These are phyloP conservation scores for Neoboletus subvelutipes DNA, from an alignment of 768 basidiomycete species.

Conservation along the genomic window DNA sequence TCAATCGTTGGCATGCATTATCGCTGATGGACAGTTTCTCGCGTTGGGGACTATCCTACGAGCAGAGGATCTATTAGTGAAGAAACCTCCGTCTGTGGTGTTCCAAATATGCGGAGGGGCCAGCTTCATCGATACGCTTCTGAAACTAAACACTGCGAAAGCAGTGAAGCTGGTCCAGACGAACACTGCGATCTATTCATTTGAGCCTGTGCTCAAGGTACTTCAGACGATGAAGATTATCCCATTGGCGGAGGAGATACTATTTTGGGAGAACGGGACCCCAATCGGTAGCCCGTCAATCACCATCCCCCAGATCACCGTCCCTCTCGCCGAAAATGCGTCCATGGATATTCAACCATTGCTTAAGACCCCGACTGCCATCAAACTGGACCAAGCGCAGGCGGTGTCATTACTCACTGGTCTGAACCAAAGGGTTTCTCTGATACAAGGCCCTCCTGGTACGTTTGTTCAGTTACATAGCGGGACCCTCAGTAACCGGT, in stretches of 20 bases:
- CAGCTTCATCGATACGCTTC: conserved; percentile 40
- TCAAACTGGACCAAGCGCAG: conserved; percentile 55
- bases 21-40: conserved; percentile 47
- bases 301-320: conserved; percentile 25
- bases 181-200: conserved; percentile 61
- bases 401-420: conserved; percentile 45
- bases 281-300: conserved; percentile 10
- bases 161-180: conserved; percentile 52
- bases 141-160: conserved; percentile 36
- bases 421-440: conserved; percentile 53
- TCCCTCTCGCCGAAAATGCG: conserved; percentile 32
- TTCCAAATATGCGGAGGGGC: conserved; percentile 50
- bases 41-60: conserved; percentile 55
- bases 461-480: conserved; percentile 13
- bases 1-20: conserved; percentile 52
- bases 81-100: conserved; percentile 49
- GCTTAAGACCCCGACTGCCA: conserved; percentile 37
- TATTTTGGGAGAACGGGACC: conserved; percentile 48
- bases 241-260: conserved; percentile 49
- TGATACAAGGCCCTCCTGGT: conserved; percentile 77
- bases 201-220: conserved; percentile 58
- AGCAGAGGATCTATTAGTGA: conserved; percentile 50
- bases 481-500: not conserved
- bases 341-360: conserved; percentile 40
- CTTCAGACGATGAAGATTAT: conserved; percentile 47